Percentiles rank a stretch among this genome's conserved stretches.
Conservation (phyloP, 2,329 filamentous ascomycete species). For the Ophiostoma australiae region DNA sequence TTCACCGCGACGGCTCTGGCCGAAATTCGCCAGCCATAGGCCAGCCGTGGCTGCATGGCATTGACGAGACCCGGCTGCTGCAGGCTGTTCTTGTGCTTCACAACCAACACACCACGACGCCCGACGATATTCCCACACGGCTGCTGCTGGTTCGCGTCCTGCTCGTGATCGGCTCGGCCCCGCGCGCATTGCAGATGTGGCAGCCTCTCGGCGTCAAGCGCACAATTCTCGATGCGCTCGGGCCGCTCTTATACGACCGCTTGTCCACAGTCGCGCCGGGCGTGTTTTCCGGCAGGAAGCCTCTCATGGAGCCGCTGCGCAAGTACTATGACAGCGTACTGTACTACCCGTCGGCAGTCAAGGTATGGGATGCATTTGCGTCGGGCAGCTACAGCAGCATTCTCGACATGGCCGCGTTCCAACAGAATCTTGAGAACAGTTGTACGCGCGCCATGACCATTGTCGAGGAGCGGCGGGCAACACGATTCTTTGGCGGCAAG, state of each 20-base stretch:
- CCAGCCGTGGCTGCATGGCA: constrained; percentile 25
- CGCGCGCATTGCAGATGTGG: constrained; percentile 47
- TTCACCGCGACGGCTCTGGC: constrained; percentile 20
- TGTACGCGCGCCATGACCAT: constrained; percentile 50
- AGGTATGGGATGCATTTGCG: constrained; percentile 47
- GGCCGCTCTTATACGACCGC: constrained; percentile 52
- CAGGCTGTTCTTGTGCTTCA: constrained; percentile 49
- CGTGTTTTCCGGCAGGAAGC: constrained; percentile 37
- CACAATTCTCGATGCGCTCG: constrained; percentile 53
- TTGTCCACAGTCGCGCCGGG: constrained; percentile 49
- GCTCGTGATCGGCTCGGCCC: constrained; percentile 46
- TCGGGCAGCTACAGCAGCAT: constrained; percentile 49
- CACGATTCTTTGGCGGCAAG: constrained; percentile 41
- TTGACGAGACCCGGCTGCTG: constrained; percentile 38
- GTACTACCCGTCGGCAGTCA: constrained; percentile 35
- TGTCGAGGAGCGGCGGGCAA: constrained; percentile 47
- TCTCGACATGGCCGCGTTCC: constrained; percentile 43
- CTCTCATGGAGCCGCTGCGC: constrained; percentile 40
- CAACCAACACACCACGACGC: constrained; percentile 42
- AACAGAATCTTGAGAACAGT: constrained; percentile 43
- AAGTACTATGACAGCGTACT: constrained; percentile 46
- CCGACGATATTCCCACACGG: constrained; percentile 44
- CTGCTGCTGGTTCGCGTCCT: constrained; percentile 51
- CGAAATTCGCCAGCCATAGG: not conserved
- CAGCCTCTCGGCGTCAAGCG: constrained; percentile 51